Base-by-base conservation (phyloP, 148 eudicot genomes). In the Rheum nobile region DNA sequence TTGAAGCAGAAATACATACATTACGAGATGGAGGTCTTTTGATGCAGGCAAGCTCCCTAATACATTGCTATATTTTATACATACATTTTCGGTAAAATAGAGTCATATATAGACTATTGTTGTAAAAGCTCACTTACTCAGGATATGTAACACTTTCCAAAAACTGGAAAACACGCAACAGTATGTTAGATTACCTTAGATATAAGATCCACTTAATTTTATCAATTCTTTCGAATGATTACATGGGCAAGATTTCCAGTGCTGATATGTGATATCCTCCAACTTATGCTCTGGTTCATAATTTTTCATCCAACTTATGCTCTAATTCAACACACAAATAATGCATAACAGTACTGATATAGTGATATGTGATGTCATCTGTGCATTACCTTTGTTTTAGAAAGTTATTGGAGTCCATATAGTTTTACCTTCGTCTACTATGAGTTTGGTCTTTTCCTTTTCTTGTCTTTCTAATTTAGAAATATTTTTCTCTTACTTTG, bases 1-100 rank as follows among this genome's bases (percentile, higher is more conserved):
- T 95, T 80, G 99, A 95, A 81, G 99, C 97, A 63, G 99, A 91
- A 77, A 95, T 95, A 84, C 96, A 95, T 82, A 95, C 99, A 74
- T 81, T 95, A 75, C 93, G 99, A 74, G 99, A 95, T 80, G 99
- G 99, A 71, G 99, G 99, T 82, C 90, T 91, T 65, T 63, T 95
- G 71, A 95, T 95, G 96, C 98, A 93, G 93, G 99, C 82, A 85
- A 82, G 78, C 57, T 52, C 57, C 26, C 28, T 6, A n/a, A 21
- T 52, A n/a, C 22, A 21, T 19, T 52, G 24, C 26, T 8, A n/a
- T 21, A 52, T 52, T 52, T 4, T n/a, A 4, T 52, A 6, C 26
- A 52, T n/a, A 43, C 11, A 43, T 6, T 41, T 41, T 3, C 6
- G 24, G 22, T 52, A 52, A 9, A 19, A 50, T 50, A 52, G 57